phyloP scores from a whole-genome alignment of 495 filamentous ascomycete genomes.

The Neurospora africana region DNA sequence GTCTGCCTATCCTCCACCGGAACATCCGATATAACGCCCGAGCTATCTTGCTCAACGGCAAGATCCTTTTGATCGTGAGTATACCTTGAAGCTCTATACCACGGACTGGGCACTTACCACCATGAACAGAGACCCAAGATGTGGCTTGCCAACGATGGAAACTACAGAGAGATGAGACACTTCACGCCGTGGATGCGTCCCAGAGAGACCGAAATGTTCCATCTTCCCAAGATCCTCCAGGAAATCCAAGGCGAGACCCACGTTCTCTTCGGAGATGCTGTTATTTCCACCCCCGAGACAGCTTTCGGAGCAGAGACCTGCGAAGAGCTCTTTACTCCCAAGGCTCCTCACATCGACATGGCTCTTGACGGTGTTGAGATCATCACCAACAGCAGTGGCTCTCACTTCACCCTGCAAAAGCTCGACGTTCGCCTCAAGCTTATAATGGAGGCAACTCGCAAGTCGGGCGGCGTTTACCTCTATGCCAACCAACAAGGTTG shows the following conservation, averaged over 20 bases:
- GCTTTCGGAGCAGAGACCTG: constrained; percentile 65
- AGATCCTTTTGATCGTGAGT: constrained; percentile 54
- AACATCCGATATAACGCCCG: constrained; percentile 67
- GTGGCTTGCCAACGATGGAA: constrained; percentile 71
- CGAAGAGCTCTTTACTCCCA: constrained; percentile 69
- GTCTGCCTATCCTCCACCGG: constrained; percentile 56
- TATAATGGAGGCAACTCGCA: constrained; percentile 64
- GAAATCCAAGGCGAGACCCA: constrained; percentile 48
- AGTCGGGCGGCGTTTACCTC: constrained; percentile 67
- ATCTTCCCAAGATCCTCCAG: constrained; percentile 55
- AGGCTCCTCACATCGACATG: constrained; percentile 42
- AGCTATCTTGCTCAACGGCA: constrained; percentile 53
- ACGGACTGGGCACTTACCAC: neutral
- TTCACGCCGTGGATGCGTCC: constrained; percentile 40
- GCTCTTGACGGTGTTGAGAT: constrained; percentile 58
- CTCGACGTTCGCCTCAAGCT: constrained; percentile 62
- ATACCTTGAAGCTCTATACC: neutral
- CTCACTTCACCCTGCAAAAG: constrained; percentile 62
- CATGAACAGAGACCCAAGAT: constrained; percentile 54
- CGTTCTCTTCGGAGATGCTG: constrained; percentile 66
- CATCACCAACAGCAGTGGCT: constrained; percentile 65
- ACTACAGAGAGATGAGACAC: constrained; percentile 60
- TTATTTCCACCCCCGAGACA: constrained; percentile 64
- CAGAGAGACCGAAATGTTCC: constrained; percentile 54
- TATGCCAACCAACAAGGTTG: constrained; percentile 58